phyloP scores from a whole-genome alignment of 176 grass and related monocot species.

The Puccinellia tenuiflora region DNA sequence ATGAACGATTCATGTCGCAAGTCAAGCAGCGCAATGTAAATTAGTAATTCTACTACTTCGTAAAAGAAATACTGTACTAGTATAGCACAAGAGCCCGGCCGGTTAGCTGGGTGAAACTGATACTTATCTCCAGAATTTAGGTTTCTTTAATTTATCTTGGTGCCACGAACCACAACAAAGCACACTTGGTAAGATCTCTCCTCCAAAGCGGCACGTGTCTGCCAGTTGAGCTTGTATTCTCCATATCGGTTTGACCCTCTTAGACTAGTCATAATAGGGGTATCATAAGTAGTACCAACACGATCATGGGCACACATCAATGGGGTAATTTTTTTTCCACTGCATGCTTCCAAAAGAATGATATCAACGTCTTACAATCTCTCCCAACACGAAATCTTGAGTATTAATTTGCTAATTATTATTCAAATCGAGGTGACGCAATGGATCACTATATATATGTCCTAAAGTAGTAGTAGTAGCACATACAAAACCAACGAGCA shows the following conservation, averaged over 20 bases:
- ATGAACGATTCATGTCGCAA: not conserved
- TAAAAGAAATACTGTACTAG: too few relatives aligned
- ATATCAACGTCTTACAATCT: not conserved
- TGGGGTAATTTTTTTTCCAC: not conserved
- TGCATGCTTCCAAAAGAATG: not conserved
- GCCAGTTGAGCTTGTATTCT: not conserved
- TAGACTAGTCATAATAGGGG: too few relatives aligned
- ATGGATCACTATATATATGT: not conserved
- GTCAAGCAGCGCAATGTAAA: too few relatives aligned
- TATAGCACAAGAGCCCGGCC: too few relatives aligned
- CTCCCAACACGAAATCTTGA: not conserved
- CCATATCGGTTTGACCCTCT: slow-evolving; percentile 26
- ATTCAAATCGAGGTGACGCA: not conserved
- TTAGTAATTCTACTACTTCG: too few relatives aligned
- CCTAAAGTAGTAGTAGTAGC: not conserved
- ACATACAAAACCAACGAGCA: not conserved
- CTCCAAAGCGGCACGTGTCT: not conserved
- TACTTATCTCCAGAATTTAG: not conserved
- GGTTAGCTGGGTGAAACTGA: slow-evolving; percentile 11
- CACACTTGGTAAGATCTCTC: not conserved
- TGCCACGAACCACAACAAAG: not conserved
- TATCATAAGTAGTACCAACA: too few relatives aligned
- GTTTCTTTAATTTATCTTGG: too few relatives aligned
- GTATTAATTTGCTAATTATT: not conserved
- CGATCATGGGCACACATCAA: not conserved